Evolutionary conservation across 768 basidiomycete genomes (phyloP).

Genomic region (Naematelia aurantialba): DNA sequence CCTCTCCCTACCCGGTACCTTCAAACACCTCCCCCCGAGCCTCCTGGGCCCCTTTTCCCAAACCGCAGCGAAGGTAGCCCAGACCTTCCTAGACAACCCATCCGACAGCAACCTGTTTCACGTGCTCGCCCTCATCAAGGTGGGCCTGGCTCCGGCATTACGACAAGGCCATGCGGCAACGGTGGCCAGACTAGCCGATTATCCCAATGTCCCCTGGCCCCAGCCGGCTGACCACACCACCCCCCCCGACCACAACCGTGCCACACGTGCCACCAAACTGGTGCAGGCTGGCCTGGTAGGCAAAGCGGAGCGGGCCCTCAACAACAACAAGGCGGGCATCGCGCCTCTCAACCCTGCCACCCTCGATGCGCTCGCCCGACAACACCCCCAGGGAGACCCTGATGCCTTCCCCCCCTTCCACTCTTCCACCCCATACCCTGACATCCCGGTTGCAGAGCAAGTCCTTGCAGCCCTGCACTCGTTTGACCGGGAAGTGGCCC

Average conservation of each 20-base stretch:
- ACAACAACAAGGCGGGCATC: not conserved
- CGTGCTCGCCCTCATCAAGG: constrained; percentile 5
- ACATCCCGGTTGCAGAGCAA: not conserved
- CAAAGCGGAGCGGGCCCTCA: constrained; percentile 7
- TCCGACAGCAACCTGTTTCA: not conserved
- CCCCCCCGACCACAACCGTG: too few species aligned
- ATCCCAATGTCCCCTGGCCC: not conserved
- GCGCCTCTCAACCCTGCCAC: constrained; percentile 3
- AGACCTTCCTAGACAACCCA: constrained; percentile 2
- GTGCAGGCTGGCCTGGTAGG: constrained; percentile 6
- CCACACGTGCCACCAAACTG: constrained; percentile 1
- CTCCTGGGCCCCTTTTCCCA: constrained; percentile 1
- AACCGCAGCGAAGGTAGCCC: not conserved
- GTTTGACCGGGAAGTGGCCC: constrained; percentile 6
- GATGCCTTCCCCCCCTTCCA: constrained; percentile 9
- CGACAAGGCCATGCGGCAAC: not conserved
- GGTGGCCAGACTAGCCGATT: not conserved
- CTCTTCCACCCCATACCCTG: too few species aligned
- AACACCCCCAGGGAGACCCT: not conserved
- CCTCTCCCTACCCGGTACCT: not conserved
- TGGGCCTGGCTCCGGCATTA: not conserved
- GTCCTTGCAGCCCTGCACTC: not conserved
- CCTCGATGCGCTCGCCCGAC: not conserved
- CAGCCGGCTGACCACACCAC: not conserved
- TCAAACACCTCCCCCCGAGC: constrained; percentile 3